These are phyloP conservation scores for Candida neerlandica DNA, from an alignment of 1,139 yeast genomes.

Conservation along the genomic window DNA sequence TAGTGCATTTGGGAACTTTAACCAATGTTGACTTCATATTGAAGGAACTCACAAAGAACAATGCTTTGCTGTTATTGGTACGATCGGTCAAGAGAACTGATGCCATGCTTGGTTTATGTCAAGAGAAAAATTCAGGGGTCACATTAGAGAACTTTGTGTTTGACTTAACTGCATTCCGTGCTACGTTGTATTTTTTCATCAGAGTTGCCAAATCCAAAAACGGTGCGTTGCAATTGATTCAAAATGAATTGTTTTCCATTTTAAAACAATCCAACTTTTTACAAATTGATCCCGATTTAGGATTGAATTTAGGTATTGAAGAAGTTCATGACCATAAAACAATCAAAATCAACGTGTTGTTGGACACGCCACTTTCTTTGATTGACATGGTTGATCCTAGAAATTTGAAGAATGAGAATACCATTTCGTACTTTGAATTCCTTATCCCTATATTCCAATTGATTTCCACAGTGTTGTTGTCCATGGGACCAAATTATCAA, in stretches of 20 bases:
- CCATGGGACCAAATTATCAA: constrained; percentile 79
- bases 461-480: constrained; percentile 63
- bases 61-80: constrained; percentile 64
- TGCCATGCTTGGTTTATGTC: constrained; percentile 52
- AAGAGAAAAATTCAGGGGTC: constrained; percentile 32
- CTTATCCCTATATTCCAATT: constrained; percentile 80
- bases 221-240: constrained; percentile 79
- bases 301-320: constrained; percentile 48
- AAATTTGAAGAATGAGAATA: constrained; percentile 20
- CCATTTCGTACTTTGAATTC: constrained; percentile 64
- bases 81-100: constrained; percentile 72
- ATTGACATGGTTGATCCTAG: constrained; percentile 22
- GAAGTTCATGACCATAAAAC: constrained; percentile 24
- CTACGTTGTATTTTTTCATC: constrained; percentile 67
- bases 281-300: constrained; percentile 78
- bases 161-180: constrained; percentile 76
- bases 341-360: constrained; percentile 45
- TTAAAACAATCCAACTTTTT: constrained; percentile 61
- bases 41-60: constrained; percentile 63
- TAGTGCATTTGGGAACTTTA: constrained; percentile 60
- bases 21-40: constrained; percentile 58
- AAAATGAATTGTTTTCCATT: constrained; percentile 69
- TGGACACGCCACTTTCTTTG: constrained; percentile 54
- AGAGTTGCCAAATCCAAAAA: constrained; percentile 73
- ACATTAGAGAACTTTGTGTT: constrained; percentile 58